A percentile compares a stretch with the other conserved stretches of the same genome.
Conservation (phyloP, 441 rosid species). For the Jatropha podagrica region DNA sequence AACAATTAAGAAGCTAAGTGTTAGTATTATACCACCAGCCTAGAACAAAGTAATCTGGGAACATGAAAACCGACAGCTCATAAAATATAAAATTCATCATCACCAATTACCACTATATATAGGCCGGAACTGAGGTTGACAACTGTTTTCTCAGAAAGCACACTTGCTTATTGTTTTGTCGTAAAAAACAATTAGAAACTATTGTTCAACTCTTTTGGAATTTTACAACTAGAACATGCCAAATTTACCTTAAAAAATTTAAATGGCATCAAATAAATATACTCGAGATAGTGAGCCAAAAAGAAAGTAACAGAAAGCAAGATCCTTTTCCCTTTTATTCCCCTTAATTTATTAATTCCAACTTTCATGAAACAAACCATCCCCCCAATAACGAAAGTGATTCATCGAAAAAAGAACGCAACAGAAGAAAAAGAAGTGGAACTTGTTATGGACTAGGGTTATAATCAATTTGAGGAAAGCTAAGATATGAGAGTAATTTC, state of each 20-base stretch:
- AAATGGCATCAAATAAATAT: not conserved
- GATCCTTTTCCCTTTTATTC: not conserved
- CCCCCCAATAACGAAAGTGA: not conserved
- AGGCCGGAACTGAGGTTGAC: too few relatives aligned
- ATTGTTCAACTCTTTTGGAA: not conserved
- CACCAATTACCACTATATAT: not conserved
- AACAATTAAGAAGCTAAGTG: slow-evolving; percentile 15
- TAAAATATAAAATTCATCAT: not conserved
- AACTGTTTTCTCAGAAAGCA: too few relatives aligned
- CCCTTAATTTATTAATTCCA: not conserved
- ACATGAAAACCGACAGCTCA: not conserved
- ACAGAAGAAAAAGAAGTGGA: not conserved
- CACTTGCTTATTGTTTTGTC: not conserved
- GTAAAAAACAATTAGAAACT: not conserved
- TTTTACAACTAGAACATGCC: not conserved
- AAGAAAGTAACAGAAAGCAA: not conserved
- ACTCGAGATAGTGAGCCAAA: not conserved
- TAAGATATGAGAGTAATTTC: not conserved
- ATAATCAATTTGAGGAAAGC: not conserved
- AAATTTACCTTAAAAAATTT: not conserved
- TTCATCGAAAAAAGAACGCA: not conserved
- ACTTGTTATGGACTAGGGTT: not conserved
- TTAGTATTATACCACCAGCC: not conserved
- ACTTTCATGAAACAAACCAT: not conserved
- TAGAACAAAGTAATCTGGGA: not conserved